Percentiles rank a stretch among this genome's conserved stretches.
Conservation (phyloP, 176 grass and related monocot genomes). For the Triticum aestivum region DNA sequence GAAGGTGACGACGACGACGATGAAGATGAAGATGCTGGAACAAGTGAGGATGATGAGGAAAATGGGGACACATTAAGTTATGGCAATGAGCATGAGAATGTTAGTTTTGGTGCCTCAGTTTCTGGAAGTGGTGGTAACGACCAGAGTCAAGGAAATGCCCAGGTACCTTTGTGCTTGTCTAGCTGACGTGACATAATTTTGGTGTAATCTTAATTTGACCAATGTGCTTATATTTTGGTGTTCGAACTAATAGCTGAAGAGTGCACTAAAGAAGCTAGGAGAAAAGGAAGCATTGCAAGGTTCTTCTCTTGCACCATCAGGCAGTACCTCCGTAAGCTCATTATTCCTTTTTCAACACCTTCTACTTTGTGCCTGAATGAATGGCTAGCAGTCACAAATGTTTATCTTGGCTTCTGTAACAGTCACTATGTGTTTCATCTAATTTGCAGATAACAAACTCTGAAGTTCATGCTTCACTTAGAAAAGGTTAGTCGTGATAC, state of each 20-base stretch:
- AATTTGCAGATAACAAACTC: slow-evolving; percentile 47
- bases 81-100: slow-evolving; percentile 8
- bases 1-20: slow-evolving; percentile 26
- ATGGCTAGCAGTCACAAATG: not conserved
- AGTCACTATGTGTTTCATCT: slow-evolving; percentile 1
- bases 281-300: slow-evolving; percentile 15
- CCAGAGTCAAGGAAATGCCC: slow-evolving; percentile 24
- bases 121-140: slow-evolving; percentile 21
- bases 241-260: slow-evolving; percentile 37
- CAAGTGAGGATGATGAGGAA: slow-evolving; percentile 42
- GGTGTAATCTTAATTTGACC: slow-evolving; percentile 18
- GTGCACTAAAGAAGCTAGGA: slow-evolving; percentile 44
- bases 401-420: slow-evolving; percentile 6
- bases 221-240: slow-evolving; percentile 27
- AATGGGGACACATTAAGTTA: slow-evolving; percentile 9
- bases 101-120: slow-evolving; percentile 27
- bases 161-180: slow-evolving; percentile 33
- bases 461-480: slow-evolving; percentile 26
- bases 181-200: slow-evolving; percentile 6
- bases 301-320: slow-evolving; percentile 37
- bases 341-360: slow-evolving; percentile 21
- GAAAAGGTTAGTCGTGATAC: slow-evolving; percentile 50
- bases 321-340: slow-evolving; percentile 36
- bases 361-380: slow-evolving; percentile 29
- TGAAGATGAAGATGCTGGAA: slow-evolving; percentile 22